Evolutionary conservation across 768 basidiomycete genomes (phyloP).

Genomic region (Boletus fagicola): DNA sequence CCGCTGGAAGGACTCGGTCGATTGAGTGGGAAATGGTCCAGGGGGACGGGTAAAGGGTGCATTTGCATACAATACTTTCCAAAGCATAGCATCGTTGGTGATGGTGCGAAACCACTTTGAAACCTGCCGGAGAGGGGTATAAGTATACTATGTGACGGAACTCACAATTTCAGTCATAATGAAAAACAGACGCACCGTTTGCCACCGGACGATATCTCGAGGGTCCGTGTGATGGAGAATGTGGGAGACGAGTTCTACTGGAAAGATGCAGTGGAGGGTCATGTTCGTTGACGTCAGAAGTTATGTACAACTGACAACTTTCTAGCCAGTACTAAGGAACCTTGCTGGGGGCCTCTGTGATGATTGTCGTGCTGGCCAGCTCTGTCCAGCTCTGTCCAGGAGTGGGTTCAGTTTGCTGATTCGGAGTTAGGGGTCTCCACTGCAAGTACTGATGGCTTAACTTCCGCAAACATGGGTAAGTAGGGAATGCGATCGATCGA

Average conservation of each 20-base stretch:
- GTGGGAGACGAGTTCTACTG: background rate
- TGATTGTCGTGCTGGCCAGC: no score
- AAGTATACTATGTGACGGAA: background rate
- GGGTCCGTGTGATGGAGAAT: background rate
- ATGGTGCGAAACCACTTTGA: constrained; percentile 1
- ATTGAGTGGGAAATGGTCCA: background rate
- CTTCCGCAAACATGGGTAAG: no score
- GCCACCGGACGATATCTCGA: constrained; percentile 1
- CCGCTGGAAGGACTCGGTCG: background rate
- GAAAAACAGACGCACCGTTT: background rate
- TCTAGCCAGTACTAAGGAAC: no score
- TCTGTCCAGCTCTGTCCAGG: no score
- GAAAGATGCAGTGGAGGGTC: background rate
- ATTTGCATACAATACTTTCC: background rate
- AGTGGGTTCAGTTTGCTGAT: no score
- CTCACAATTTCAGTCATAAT: background rate
- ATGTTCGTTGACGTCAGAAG: background rate
- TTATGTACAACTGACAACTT: background rate
- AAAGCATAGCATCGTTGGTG: background rate
- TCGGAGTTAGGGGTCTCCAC: no score
- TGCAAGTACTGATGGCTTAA: no score
- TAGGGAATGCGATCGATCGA: no score
- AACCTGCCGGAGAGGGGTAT: background rate
- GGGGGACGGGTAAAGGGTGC: background rate
- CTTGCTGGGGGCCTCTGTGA: no score